phyloP scores from a whole-genome alignment of 2,329 filamentous ascomycete species.

The Beauveria caledonica region DNA sequence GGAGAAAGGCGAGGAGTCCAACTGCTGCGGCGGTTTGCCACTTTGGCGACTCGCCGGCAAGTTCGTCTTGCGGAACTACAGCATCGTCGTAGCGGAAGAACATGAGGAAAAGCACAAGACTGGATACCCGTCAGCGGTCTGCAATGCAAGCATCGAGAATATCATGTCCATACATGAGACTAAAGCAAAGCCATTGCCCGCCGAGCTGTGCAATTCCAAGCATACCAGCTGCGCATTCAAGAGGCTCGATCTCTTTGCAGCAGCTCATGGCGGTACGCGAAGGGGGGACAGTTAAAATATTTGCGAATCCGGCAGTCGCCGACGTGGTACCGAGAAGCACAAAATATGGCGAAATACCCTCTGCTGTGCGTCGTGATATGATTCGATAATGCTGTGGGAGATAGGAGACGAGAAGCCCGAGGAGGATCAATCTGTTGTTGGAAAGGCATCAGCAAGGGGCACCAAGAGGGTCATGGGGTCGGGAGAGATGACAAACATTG shows the following conservation, averaged over 20 bases:
- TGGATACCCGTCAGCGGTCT: conserved; percentile 31
- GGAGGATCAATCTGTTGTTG: conserved; percentile 55
- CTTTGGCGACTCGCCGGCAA: conserved; percentile 47
- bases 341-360: conserved; percentile 93
- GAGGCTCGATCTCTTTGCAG: conserved; percentile 70
- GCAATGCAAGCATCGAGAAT: not conserved
- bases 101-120: conserved; percentile 84
- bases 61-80: conserved; percentile 40
- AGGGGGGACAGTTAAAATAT: conserved; percentile 80
- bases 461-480: not conserved
- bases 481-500: conserved; percentile 34
- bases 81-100: conserved; percentile 70
- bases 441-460: conserved; percentile 15
- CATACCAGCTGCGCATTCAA: conserved; percentile 78
- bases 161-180: conserved; percentile 62
- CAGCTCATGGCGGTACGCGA: conserved; percentile 78
- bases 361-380: conserved; percentile 73
- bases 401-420: conserved; percentile 88
- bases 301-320: conserved; percentile 80
- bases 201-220: conserved; percentile 87
- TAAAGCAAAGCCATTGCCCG: conserved; percentile 86
- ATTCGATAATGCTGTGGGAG: conserved; percentile 92
- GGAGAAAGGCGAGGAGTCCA: conserved; percentile 61
- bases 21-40: conserved; percentile 76
- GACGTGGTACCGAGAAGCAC: conserved; percentile 89